A percentile compares a stretch with the other conserved stretches of the same genome.
These are phyloP conservation scores for Rosa rugosa DNA, from an alignment of 306 rosid genomes.

Conservation along the genomic window DNA sequence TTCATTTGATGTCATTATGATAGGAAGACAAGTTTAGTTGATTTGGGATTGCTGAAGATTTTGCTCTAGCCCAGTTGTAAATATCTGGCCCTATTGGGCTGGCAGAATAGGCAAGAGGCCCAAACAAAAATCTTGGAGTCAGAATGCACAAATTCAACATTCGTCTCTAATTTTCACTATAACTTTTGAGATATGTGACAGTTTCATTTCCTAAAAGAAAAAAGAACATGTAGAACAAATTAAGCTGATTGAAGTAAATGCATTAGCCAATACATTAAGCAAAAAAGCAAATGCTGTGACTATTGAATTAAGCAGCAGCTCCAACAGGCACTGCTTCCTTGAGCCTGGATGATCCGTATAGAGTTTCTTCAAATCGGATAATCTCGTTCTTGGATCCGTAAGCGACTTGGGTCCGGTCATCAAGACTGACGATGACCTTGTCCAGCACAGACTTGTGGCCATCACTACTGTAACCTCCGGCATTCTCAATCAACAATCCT, in stretches of 20 bases:
- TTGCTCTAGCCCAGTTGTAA: background rate
- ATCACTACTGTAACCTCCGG: conserved; percentile 97
- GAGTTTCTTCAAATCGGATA: conserved; percentile 87
- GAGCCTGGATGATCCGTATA: conserved; percentile 93
- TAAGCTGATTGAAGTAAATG: background rate
- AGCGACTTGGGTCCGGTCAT: conserved; percentile 95
- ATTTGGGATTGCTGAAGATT: too few species aligned
- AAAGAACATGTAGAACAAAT: background rate
- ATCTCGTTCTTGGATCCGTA: conserved; percentile 93
- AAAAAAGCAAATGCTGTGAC: background rate
- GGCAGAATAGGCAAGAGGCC: background rate
- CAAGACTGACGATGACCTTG: conserved; percentile 67
- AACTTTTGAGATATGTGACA: background rate
- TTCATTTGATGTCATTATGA: too few species aligned
- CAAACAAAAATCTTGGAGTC: background rate
- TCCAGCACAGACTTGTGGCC: conserved; percentile 82
- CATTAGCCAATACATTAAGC: background rate
- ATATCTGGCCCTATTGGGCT: background rate
- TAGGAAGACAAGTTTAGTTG: too few species aligned
- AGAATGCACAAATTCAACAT: conserved; percentile 22
- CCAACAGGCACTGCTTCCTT: conserved; percentile 89
- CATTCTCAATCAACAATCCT: conserved; percentile 81
- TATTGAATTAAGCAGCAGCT: conserved; percentile 56
- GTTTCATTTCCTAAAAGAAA: background rate
- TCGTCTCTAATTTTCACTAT: conserved; percentile 6